These are phyloP conservation scores for Camellia sinensis DNA, from an alignment of 148 eudicot species.

Conservation along the genomic window DNA sequence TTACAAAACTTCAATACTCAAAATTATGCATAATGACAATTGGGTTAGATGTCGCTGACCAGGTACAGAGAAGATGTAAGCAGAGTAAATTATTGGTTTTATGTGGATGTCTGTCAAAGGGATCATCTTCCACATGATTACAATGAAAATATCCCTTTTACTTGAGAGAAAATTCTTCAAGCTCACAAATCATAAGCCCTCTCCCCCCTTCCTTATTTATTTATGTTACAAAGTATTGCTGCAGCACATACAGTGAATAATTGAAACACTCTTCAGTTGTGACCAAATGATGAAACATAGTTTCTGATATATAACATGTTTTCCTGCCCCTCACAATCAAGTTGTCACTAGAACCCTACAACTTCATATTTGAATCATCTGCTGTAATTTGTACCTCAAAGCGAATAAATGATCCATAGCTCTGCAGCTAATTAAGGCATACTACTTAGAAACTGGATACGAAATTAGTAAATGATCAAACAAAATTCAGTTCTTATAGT, in stretches of 20 bases:
- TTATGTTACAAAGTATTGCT: background rate
- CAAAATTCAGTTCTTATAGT: background rate
- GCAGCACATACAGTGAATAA: background rate
- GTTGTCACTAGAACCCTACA: background rate
- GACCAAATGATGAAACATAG: background rate
- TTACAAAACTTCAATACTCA: background rate
- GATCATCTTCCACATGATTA: conserved; percentile 5
- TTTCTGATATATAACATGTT: background rate
- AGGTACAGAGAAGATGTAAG: background rate
- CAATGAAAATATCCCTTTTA: background rate
- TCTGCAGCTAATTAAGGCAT: background rate
- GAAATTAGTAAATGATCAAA: background rate
- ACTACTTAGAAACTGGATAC: background rate
- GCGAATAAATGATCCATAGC: background rate
- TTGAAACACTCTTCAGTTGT: background rate
- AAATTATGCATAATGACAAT: background rate
- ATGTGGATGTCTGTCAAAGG: background rate
- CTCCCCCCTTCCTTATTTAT: background rate
- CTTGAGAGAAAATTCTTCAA: background rate
- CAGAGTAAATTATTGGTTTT: background rate
- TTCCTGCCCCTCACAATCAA: background rate
- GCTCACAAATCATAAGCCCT: too few species aligned
- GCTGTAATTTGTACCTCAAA: background rate
- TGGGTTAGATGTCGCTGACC: background rate
- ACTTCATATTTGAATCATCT: background rate